Evolutionary conservation across 2,329 filamentous ascomycete genomes (phyloP).

Genomic region (Colletotrichum salicis): DNA sequence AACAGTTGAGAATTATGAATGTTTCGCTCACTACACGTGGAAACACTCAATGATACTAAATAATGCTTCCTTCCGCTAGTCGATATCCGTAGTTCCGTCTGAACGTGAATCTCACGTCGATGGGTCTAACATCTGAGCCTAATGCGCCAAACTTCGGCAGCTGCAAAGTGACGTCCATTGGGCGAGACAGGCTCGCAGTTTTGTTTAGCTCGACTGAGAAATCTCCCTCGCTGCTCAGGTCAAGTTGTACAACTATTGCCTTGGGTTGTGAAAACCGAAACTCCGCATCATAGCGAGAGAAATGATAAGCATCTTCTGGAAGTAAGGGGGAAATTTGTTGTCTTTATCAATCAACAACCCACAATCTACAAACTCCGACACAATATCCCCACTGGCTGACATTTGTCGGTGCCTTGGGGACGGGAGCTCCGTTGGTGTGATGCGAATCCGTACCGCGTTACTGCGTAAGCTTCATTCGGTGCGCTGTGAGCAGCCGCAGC

Average conservation of each 20-base stretch:
- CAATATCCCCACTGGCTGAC: neutral
- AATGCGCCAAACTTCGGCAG: neutral
- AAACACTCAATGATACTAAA: constrained; percentile 14
- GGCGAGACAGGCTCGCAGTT: neutral
- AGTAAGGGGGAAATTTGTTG: neutral
- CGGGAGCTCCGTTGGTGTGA: neutral
- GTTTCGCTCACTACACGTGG: constrained; percentile 1
- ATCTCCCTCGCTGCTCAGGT: neutral
- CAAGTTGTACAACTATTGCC: too few relatives aligned
- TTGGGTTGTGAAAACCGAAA: neutral
- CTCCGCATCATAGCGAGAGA: neutral
- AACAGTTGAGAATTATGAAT: neutral
- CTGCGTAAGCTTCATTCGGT: neutral
- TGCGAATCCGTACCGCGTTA: too few relatives aligned
- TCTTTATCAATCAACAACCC: neutral
- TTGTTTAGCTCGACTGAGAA: neutral
- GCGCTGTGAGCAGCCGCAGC: constrained; percentile 4
- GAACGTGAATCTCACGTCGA: neutral
- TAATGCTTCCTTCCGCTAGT: neutral
- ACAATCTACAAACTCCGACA: neutral
- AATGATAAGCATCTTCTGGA: neutral
- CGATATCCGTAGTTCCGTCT: neutral
- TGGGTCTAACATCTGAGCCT: neutral
- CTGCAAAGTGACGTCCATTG: constrained; percentile 7
- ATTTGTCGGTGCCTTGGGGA: neutral